phyloP scores from a whole-genome alignment of 257 asterid genomes.

The Galeopsis tetrahit region DNA sequence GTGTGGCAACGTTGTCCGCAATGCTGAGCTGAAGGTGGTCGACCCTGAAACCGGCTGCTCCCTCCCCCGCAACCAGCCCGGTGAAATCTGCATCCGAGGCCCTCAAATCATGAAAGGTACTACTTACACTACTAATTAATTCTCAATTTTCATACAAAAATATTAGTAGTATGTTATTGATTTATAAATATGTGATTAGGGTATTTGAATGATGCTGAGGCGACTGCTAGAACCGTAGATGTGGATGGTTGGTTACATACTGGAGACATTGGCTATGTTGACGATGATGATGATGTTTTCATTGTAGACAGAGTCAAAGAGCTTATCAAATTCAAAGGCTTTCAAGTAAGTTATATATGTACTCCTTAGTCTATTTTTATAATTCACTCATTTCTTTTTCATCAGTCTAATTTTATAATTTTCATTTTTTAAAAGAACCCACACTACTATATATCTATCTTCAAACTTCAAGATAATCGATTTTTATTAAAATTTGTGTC shows the following conservation, averaged over 20 bases:
- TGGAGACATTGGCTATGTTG: conserved; percentile 74
- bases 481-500: no score
- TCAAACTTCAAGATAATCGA: no score
- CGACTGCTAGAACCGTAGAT: conserved; percentile 84
- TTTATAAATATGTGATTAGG: conserved; percentile 33
- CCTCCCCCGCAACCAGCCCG: conserved; percentile 72
- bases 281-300: conserved; percentile 58
- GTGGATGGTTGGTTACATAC: conserved; percentile 96
- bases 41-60: conserved; percentile 86
- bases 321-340: conserved; percentile 89
- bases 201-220: conserved; percentile 77
- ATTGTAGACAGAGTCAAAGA: conserved; percentile 86
- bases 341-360: conserved; percentile 53
- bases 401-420: no score
- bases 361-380: no score
- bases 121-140: no score
- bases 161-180: background rate
- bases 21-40: conserved; percentile 84
- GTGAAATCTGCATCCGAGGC: conserved; percentile 91
- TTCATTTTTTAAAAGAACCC: no score
- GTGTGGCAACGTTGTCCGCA: conserved; percentile 87
- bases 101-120: conserved; percentile 82
- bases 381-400: no score
- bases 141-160: background rate
- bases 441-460: no score